Percentiles rank a stretch among this genome's conserved stretches.
Evolutionary conservation across 768 basidiomycete genomes (phyloP).

Genomic region (Lentinula sp.): DNA sequence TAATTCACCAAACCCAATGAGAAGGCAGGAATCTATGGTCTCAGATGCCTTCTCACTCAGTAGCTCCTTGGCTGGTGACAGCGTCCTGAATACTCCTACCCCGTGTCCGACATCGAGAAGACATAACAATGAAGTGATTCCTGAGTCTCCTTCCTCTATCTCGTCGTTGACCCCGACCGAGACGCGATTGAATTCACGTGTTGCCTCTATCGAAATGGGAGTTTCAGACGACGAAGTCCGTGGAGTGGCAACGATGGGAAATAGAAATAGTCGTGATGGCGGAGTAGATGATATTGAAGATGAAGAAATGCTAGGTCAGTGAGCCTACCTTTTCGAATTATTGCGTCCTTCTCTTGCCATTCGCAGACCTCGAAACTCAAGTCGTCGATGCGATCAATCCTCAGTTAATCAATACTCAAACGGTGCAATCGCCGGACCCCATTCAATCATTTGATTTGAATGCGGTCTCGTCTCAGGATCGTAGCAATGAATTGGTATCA

Average conservation of each 20-base stretch:
- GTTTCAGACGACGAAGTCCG: neutral
- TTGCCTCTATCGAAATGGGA: neutral
- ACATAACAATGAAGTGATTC: neutral
- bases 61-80: neutral
- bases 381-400: constrained; percentile 5
- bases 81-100: neutral
- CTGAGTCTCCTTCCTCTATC: neutral
- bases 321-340: neutral
- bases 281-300: constrained; percentile 19
- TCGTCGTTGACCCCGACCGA: neutral
- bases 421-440: constrained; percentile 17
- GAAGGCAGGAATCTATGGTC: neutral
- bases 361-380: constrained; percentile 39
- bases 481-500: neutral
- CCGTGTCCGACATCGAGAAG: neutral
- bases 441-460: constrained; percentile 34
- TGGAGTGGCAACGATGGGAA: neutral
- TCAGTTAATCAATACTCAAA: neutral
- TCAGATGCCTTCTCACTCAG: neutral
- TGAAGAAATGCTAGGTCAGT: constrained; percentile 42
- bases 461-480: neutral
- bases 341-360: neutral
- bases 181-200: neutral
- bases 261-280: neutral
- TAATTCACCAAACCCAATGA: neutral